These are phyloP conservation scores for Kernera saxatilis DNA, from an alignment of 345 rosid genomes.

Conservation along the genomic window DNA sequence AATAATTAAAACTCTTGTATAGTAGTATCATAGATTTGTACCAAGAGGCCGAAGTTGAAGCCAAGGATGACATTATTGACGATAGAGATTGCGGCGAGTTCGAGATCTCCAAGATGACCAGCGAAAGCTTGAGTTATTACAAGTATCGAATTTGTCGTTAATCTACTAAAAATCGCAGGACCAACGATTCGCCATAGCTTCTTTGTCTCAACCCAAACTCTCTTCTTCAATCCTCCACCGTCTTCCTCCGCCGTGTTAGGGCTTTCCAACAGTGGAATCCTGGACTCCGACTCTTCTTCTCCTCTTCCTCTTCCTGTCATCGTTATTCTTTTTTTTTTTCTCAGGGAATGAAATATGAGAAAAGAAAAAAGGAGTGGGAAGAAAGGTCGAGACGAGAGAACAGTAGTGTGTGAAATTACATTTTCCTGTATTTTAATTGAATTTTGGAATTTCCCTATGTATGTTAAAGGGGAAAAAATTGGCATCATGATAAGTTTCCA, in stretches of 20 bases:
- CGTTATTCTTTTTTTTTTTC: not conserved
- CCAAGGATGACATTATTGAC: slow-evolving; percentile 62
- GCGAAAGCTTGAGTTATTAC: slow-evolving; percentile 94
- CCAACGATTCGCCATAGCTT: slow-evolving; percentile 87
- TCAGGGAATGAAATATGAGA: not conserved
- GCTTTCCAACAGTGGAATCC: slow-evolving; percentile 18
- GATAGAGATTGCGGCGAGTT: slow-evolving; percentile 83
- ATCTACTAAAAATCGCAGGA: slow-evolving; percentile 76
- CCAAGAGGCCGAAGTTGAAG: slow-evolving; percentile 84
- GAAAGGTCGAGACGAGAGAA: too few relatives aligned
- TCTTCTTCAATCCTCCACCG: slow-evolving; percentile 21
- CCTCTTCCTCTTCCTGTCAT: slow-evolving; percentile 8
- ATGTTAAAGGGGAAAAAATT: too few relatives aligned
- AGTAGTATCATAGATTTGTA: not conserved
- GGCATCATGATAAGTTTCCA: too few relatives aligned
- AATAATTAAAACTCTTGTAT: too few relatives aligned
- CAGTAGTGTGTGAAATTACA: not conserved
- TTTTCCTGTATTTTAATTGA: too few relatives aligned
- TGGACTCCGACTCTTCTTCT: slow-evolving; percentile 9
- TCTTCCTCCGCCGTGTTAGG: slow-evolving; percentile 23
- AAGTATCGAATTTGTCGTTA: slow-evolving; percentile 70
- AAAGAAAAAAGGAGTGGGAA: not conserved
- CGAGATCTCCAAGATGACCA: slow-evolving; percentile 87
- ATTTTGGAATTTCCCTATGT: too few relatives aligned
- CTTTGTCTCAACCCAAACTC: slow-evolving; percentile 67